A percentile compares a stretch with the other conserved stretches of the same genome.
Evolutionary conservation across 1,284 basidiomycete species (phyloP).

Genomic region (Cerioporus squamosus): DNA sequence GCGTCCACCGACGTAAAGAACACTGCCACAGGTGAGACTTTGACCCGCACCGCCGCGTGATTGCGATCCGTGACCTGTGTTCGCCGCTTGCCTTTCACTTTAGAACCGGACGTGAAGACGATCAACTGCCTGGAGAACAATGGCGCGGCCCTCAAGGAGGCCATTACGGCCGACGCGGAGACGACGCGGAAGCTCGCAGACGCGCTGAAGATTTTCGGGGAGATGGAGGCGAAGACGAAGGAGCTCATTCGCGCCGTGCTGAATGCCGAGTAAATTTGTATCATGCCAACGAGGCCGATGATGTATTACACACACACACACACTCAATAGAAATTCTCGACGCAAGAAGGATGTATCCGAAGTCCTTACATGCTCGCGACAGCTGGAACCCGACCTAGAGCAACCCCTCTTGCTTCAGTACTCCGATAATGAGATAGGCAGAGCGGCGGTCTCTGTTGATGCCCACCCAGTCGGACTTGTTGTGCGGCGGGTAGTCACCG

Average conservation of each 20-base stretch:
- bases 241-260: constrained; percentile 34
- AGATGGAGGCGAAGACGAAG: constrained; percentile 46
- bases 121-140: constrained; percentile 42
- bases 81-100: no score
- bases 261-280: background rate
- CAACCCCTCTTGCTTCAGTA: constrained; percentile 70
- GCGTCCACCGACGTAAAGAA: background rate
- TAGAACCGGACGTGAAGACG: constrained; percentile 13
- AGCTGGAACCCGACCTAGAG: constrained; percentile 40
- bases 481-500: constrained; percentile 49
- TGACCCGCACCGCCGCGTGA: background rate
- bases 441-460: constrained; percentile 76
- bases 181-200: constrained; percentile 46
- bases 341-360: no score
- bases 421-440: constrained; percentile 77
- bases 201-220: constrained; percentile 48
- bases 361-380: no score
- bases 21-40: background rate
- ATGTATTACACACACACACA: background rate
- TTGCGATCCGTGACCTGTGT: background rate
- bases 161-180: constrained; percentile 42
- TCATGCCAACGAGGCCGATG: background rate
- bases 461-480: constrained; percentile 72
- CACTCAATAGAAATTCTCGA: no score
- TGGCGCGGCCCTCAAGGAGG: constrained; percentile 38